Base-by-base conservation (phyloP, 2,329 filamentous ascomycete genomes). In the Metarhizium album region DNA sequence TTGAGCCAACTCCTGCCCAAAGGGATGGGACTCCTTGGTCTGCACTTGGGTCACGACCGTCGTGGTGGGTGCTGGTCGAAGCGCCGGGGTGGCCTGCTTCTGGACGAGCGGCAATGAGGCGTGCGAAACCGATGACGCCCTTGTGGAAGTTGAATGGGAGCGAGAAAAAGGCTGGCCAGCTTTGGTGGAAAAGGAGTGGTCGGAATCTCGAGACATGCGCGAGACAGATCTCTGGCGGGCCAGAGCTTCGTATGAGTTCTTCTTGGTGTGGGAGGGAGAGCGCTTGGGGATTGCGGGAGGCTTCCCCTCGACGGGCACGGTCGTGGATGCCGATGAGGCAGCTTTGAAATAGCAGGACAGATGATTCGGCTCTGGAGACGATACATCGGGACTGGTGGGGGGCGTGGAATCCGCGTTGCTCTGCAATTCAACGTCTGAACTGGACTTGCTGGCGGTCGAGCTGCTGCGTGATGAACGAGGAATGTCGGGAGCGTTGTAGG, bases 401-500 rank as follows among this genome's bases (percentile, higher is more conserved):
- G 81, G 77, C 29, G 83, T 84, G 27, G 79, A 80, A 27, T 69
- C 70, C 47, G 65, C 67, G 11, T 65, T 76, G n/a, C 72, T 76
- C 37, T 73, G 69, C 52, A 79, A 79, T 59, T 91, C 87, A 4
- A 84, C 89, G 56, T 91, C 87, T 53, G 86, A 83, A 42, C 81
- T 81, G 3, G 84, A 86, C 58, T 77, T 76, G 52, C 67, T 70
- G 2, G 76, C 73, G 5, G 76, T 73, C 6, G 70, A 72, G 59
- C 73, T 74, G 62, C 73, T 73, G 38, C 77, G 79, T 11, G 73
- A 59, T n/a, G 57, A 65, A 62, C 62, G 75, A 43, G 73, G 72
- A 55, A 96, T 83, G 64, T 96, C 86, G 47, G 91, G 91, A 9
- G 93, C 90, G 64, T 91, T 91, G 76, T 95, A 95, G 7, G 89